Evolutionary conservation across 2,329 filamentous ascomycete genomes (phyloP).

Genomic region (Emericellopsis atlantica): DNA sequence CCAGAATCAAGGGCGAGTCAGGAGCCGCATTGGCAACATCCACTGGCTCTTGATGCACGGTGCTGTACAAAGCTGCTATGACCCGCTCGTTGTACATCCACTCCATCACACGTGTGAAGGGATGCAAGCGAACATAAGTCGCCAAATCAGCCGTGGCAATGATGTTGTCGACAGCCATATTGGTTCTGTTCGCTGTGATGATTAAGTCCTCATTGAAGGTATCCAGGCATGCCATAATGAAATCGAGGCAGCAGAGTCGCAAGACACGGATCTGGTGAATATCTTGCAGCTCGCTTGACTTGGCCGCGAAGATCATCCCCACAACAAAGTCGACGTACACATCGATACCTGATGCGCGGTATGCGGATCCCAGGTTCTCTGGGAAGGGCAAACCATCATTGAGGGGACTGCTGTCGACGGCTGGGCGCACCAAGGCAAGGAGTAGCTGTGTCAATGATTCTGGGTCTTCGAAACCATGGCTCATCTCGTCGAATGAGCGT

Average conservation of each 20-base stretch:
- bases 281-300: slow-evolving; percentile 51
- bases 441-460: slow-evolving; percentile 74
- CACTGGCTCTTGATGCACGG: slow-evolving; percentile 62
- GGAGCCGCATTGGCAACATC: slow-evolving; percentile 61
- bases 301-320: slow-evolving; percentile 61
- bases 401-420: slow-evolving; percentile 44
- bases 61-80: slow-evolving; percentile 63
- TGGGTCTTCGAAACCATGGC: slow-evolving; percentile 71
- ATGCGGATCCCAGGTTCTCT: slow-evolving; percentile 66
- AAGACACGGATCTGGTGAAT: slow-evolving; percentile 59
- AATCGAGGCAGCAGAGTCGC: slow-evolving; percentile 70
- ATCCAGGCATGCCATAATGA: slow-evolving; percentile 64
- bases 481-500: slow-evolving; percentile 60
- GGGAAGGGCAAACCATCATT: slow-evolving; percentile 77
- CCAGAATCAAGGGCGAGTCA: slow-evolving; percentile 70
- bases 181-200: slow-evolving; percentile 68
- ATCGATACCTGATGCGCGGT: slow-evolving; percentile 72
- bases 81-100: slow-evolving; percentile 96
- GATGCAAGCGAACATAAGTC: slow-evolving; percentile 76
- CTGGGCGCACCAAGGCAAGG: slow-evolving; percentile 56
- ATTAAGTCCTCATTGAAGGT: slow-evolving; percentile 94
- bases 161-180: slow-evolving; percentile 59
- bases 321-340: slow-evolving; percentile 87
- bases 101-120: slow-evolving; percentile 90
- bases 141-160: slow-evolving; percentile 64